A percentile compares a stretch with the other conserved stretches of the same genome.
These are phyloP conservation scores for Penicillium janthinellum DNA, from an alignment of 2,329 filamentous ascomycete genomes.

Conservation along the genomic window DNA sequence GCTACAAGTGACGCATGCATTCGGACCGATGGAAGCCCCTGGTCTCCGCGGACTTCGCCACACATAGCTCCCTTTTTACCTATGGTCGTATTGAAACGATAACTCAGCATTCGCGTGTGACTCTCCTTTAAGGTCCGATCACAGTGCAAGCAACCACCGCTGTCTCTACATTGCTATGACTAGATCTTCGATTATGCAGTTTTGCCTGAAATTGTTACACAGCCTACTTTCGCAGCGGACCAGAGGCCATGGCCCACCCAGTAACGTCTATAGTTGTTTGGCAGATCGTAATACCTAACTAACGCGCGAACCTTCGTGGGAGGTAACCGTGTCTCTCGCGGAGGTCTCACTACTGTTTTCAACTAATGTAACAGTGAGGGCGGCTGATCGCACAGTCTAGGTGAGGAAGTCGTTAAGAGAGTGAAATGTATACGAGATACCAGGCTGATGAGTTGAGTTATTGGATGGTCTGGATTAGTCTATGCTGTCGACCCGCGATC, in stretches of 20 bases:
- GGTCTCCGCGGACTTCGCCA: not conserved
- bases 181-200: not conserved
- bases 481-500: not conserved
- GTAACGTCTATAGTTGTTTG: constrained; percentile 1
- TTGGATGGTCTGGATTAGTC: not conserved
- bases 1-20: not conserved
- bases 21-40: not conserved
- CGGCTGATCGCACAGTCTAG: not conserved
- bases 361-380: constrained; percentile 23
- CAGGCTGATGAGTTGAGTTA: not conserved
- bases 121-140: constrained; percentile 4
- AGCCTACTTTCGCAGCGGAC: not conserved
- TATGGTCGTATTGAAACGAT: no score
- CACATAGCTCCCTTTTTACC: not conserved
- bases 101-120: constrained; percentile 1
- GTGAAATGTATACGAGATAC: not conserved
- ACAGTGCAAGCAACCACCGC: not conserved
- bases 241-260: not conserved
- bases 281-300: constrained; percentile 12
- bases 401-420: no score
- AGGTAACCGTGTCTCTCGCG: constrained; percentile 11
- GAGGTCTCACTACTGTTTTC: not conserved
- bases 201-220: constrained; percentile 6
- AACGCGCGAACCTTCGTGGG: constrained; percentile 9
- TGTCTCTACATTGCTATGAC: not conserved